Evolutionary conservation across 2,329 filamentous ascomycete genomes (phyloP).

Genomic region (Cytospora paraplurivora): DNA sequence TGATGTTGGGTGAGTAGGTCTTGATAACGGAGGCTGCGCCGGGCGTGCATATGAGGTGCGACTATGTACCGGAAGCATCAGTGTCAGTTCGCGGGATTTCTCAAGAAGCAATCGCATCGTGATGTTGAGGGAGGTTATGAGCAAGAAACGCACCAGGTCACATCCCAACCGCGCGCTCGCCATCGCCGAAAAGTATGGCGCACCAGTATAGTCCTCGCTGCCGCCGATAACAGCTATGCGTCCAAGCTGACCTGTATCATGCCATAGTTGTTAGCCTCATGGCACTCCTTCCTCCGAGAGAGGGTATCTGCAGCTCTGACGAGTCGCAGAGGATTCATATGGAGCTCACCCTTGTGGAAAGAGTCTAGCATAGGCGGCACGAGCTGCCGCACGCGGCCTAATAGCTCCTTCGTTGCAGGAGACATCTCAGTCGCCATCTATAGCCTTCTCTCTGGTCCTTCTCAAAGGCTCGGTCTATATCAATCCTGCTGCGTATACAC

Average conservation of each 20-base stretch:
- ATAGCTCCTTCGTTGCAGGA: constrained; percentile 69
- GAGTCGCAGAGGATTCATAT: neutral
- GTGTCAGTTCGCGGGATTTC: too few species aligned
- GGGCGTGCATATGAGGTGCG: constrained; percentile 93
- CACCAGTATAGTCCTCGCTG: constrained; percentile 93
- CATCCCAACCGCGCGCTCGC: constrained; percentile 87
- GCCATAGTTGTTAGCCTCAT: constrained; percentile 18
- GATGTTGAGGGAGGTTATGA: neutral
- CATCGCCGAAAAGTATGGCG: constrained; percentile 97
- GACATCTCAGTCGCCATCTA: constrained; percentile 56
- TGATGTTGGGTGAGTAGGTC: constrained; percentile 95
- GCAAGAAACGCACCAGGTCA: constrained; percentile 69
- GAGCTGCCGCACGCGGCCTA: constrained; percentile 83
- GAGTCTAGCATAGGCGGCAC: constrained; percentile 92
- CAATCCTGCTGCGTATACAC: neutral
- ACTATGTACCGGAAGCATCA: too few species aligned
- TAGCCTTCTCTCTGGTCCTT: neutral
- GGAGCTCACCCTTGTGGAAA: constrained; percentile 83
- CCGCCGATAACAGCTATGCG: constrained; percentile 93
- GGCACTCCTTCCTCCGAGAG: too few species aligned
- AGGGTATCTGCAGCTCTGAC: neutral
- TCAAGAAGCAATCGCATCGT: neutral
- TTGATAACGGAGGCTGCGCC: constrained; percentile 89
- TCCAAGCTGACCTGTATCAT: constrained; percentile 75
- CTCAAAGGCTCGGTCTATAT: too few species aligned